Evolutionary conservation across 176 grass and related monocot genomes (phyloP).

Genomic region (Panicum miliaceum): DNA sequence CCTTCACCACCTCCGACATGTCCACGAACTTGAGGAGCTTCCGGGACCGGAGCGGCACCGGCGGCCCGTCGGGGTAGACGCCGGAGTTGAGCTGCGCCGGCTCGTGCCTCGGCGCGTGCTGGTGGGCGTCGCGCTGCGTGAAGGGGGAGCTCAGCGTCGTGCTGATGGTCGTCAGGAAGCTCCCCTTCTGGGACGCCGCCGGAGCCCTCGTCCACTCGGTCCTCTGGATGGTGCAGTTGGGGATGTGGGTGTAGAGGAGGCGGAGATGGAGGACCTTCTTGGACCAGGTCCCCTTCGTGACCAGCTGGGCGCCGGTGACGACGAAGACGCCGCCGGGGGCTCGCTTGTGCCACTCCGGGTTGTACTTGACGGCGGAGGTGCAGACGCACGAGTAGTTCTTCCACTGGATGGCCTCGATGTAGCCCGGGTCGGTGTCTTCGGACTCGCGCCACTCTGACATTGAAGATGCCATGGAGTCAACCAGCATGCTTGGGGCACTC

Average conservation of each 20-base stretch:
- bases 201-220: slow-evolving; percentile 74
- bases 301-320: slow-evolving; percentile 88
- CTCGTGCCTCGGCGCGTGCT: slow-evolving; percentile 56
- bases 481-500: slow-evolving; percentile 88
- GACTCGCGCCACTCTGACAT: slow-evolving; percentile 80
- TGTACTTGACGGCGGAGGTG: slow-evolving; percentile 63
- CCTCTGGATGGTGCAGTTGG: slow-evolving; percentile 73
- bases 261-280: slow-evolving; percentile 85
- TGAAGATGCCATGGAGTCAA: slow-evolving; percentile 40
- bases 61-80: slow-evolving; percentile 87
- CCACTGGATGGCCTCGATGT: slow-evolving; percentile 89
- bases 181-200: slow-evolving; percentile 81
- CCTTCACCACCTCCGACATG: slow-evolving; percentile 83
- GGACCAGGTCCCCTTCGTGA: slow-evolving; percentile 84
- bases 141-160: slow-evolving; percentile 88
- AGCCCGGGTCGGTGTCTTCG: slow-evolving; percentile 61
- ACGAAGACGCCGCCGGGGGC: slow-evolving; percentile 76
- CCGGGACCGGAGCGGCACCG: slow-evolving; percentile 81
- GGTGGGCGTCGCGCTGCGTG: slow-evolving; percentile 43
- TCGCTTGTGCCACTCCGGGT: slow-evolving; percentile 68
- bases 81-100: slow-evolving; percentile 89
- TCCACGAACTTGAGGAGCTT: slow-evolving; percentile 93
- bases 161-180: slow-evolving; percentile 86
- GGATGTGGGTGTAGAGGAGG: slow-evolving; percentile 76
- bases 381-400: slow-evolving; percentile 82